A percentile compares a stretch with the other conserved stretches of the same genome.
Evolutionary conservation across 2,329 filamentous ascomycete species (phyloP).

Genomic region (Ophiosphaerella herpotricha): DNA sequence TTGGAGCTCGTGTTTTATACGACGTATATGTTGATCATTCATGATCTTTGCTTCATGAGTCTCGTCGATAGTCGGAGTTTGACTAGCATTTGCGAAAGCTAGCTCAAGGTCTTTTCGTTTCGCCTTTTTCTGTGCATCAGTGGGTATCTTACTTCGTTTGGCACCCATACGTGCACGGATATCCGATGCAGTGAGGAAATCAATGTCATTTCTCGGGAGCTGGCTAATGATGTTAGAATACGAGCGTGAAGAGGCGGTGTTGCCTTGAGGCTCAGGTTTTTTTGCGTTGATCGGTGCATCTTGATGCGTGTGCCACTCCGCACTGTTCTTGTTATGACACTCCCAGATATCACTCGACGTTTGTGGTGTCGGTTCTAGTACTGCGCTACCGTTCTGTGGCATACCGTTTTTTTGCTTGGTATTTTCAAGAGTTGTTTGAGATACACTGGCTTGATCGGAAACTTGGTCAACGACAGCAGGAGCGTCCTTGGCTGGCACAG

Average conservation of each 20-base stretch:
- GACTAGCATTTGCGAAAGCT: slow-evolving; percentile 21
- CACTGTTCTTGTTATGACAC: background rate
- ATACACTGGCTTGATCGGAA: no score
- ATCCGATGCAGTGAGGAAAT: slow-evolving; percentile 48
- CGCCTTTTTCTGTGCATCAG: slow-evolving; percentile 16
- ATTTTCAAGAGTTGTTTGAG: no score
- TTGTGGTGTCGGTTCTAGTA: no score
- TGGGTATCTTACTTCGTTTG: slow-evolving; percentile 14
- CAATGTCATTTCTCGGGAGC: slow-evolving; percentile 46
- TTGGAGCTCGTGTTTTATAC: slow-evolving; percentile 26
- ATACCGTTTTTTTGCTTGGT: no score
- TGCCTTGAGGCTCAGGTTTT: background rate
- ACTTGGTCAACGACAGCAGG: background rate
- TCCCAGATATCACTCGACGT: background rate
- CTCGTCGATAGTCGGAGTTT: slow-evolving; percentile 20
- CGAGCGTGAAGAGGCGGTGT: slow-evolving; percentile 9
- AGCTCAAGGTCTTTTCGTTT: slow-evolving; percentile 33
- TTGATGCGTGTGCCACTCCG: background rate
- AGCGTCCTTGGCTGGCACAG: background rate
- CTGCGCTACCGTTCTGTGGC: no score
- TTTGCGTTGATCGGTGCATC: background rate
- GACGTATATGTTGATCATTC: slow-evolving; percentile 37
- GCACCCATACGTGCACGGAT: slow-evolving; percentile 51
- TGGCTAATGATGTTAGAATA: slow-evolving; percentile 36
- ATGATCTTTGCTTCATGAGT: slow-evolving; percentile 31